A percentile compares a stretch with the other conserved stretches of the same genome.
Conservation (phyloP, 208 protist genomes). For the Leishmania lainsoni region DNA sequence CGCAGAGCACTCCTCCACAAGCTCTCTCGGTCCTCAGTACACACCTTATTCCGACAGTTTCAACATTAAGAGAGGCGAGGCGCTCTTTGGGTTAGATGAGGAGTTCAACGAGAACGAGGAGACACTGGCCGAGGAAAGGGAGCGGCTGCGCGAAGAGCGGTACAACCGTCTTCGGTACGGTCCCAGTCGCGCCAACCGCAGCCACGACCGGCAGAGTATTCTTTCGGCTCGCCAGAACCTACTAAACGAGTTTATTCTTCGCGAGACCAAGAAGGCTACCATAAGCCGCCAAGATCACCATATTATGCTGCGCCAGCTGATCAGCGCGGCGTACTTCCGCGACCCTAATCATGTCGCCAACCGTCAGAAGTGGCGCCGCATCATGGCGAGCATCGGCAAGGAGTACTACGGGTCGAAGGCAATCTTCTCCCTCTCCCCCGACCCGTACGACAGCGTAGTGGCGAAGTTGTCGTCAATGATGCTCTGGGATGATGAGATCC, state of each 20-base stretch:
- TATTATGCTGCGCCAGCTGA: slow-evolving; percentile 84
- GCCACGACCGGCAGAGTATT: slow-evolving; percentile 57
- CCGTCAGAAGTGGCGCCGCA: slow-evolving; percentile 64
- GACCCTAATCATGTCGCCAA: slow-evolving; percentile 64
- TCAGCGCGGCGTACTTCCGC: slow-evolving; percentile 65
- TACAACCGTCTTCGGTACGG: slow-evolving; percentile 36
- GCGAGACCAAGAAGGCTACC: slow-evolving; percentile 41
- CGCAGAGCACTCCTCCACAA: slow-evolving; percentile 38
- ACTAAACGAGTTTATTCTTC: slow-evolving; percentile 79
- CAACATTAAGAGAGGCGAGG: slow-evolving; percentile 15
- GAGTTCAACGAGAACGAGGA: slow-evolving; percentile 27
- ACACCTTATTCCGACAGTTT: slow-evolving; percentile 24
- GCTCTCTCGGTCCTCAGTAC: slow-evolving; percentile 41
- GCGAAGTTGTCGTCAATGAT: slow-evolving; percentile 89
- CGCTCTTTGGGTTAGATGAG: slow-evolving; percentile 31
- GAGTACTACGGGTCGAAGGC: slow-evolving; percentile 82
- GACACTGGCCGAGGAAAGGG: slow-evolving; percentile 19
- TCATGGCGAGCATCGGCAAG: slow-evolving; percentile 69
- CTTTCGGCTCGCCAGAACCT: slow-evolving; percentile 58
- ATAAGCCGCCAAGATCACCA: slow-evolving; percentile 82
- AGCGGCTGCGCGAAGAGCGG: slow-evolving; percentile 23
- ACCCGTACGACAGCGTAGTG: slow-evolving; percentile 84
- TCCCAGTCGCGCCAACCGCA: slow-evolving; percentile 49
- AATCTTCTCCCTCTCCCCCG: slow-evolving; percentile 76
- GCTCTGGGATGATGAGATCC: slow-evolving; percentile 69